Evolutionary conservation across 1,284 basidiomycete species (phyloP), one percentile per base, ranked within the genome.

Genomic region (Xanthoconium separans): DNA sequence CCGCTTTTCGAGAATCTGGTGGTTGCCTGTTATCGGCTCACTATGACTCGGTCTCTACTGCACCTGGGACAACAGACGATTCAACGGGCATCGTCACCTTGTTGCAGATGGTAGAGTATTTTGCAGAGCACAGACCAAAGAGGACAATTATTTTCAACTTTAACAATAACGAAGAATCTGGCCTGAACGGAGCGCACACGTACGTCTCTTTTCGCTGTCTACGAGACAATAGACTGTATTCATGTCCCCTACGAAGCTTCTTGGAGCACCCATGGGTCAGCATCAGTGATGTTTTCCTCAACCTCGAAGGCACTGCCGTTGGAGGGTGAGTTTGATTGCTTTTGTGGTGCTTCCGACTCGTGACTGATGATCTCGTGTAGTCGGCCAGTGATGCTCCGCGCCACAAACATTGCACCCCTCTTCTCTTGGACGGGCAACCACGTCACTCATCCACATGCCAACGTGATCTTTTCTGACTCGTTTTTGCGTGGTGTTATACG

Each of bases 151-250:
- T 92, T 4, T 89, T 91, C 73, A 89, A 91, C 63, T 80, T 91
- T 66, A 92, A 92, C 67, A 91, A 92, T 56, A 89, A 85, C 2
- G 90, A 92, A 66, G 89, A 92, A 61, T 83, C 89, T 64, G 80
- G 83, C 34, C 65, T 91, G 59, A 77, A 85, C 58, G 90, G 90
- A 20, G 86, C 87, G 13, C 80, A 82, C 63, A 76, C 77, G 77
- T 89, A 70, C 63, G 73, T 27, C 27, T 53, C 24, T 30, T 44
- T 12, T 53, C 30, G 27, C 44, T 13, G 42, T 33, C 22, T 48
- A 40, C 6, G 33, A 13, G 45, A 2, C 29, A 20, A 44, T 27
- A 22, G 13, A 36, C 20, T 12, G 20, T 13, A 45, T 16, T 63
- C 20, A 61, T 24, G 13, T 36, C 29, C 40, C 24, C 15, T 15